These are phyloP conservation scores for Penicillium dipodomyicola DNA, from an alignment of 495 filamentous ascomycete species.

Conservation along the genomic window DNA sequence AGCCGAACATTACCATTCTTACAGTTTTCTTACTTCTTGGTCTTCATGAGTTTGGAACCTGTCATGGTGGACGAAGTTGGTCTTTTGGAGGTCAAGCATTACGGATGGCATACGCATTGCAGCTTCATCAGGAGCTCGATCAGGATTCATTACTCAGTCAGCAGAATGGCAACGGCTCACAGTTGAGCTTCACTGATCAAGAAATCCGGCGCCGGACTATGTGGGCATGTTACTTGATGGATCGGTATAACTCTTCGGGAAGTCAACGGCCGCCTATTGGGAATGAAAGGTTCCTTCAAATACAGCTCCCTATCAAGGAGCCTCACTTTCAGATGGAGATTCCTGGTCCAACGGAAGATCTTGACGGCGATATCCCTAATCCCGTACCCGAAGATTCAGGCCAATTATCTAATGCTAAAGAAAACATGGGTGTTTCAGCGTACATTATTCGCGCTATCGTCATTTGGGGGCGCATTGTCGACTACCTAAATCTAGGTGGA, in stretches of 20 bases:
- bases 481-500: conserved; percentile 87
- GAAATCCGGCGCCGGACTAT: conserved; percentile 91
- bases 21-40: conserved; percentile 85
- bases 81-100: conserved; percentile 91
- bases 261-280: conserved; percentile 92
- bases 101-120: conserved; percentile 93
- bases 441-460: conserved; percentile 86
- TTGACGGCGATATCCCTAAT: conserved; percentile 71
- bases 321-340: conserved; percentile 88
- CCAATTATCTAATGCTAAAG: conserved; percentile 63
- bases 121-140: conserved; percentile 91
- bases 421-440: conserved; percentile 92
- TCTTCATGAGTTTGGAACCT: conserved; percentile 94
- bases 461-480: conserved; percentile 86
- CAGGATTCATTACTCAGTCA: conserved; percentile 68
- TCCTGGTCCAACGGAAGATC: conserved; percentile 79
- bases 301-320: conserved; percentile 89
- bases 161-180: conserved; percentile 55
- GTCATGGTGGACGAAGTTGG: conserved; percentile 94
- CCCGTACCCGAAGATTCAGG: conserved; percentile 60
- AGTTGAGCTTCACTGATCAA: conserved; percentile 84
- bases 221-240: conserved; percentile 98
- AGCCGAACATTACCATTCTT: conserved; percentile 92
- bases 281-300: conserved; percentile 80
- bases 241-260: conserved; percentile 93